These are phyloP conservation scores for Lipomyces anomalus DNA, from an alignment of 805 yeast genomes.

Conservation along the genomic window DNA sequence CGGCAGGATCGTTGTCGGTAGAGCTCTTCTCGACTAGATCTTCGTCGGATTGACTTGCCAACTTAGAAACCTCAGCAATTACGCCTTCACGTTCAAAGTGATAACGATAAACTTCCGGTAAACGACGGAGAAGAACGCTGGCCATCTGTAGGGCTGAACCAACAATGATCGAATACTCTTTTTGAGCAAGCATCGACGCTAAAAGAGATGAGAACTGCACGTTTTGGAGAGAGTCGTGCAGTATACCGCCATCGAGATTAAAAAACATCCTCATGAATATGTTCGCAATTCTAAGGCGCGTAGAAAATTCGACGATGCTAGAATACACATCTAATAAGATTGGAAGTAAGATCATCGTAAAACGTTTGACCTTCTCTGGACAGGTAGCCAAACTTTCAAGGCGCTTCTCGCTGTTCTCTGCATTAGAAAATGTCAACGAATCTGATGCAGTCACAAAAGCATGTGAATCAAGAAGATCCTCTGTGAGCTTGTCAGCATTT, in stretches of 20 bases:
- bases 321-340: conserved; percentile 59
- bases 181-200: conserved; percentile 31
- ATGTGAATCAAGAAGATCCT: conserved; percentile 25
- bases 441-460: neutral
- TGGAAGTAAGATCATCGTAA: conserved; percentile 46
- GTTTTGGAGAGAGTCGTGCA: conserved; percentile 23
- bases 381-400: conserved; percentile 19
- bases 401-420: conserved; percentile 26
- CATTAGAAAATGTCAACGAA: neutral
- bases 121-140: conserved; percentile 40
- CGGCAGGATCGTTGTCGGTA: conserved; percentile 18
- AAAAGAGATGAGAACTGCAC: conserved; percentile 30
- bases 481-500: no score
- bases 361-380: conserved; percentile 28
- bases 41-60: conserved; percentile 17
- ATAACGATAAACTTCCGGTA: conserved; percentile 41
- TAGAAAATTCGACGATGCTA: conserved; percentile 62
- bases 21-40: no score
- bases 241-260: conserved; percentile 32
- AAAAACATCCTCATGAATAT: conserved; percentile 49
- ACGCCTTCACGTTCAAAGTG: conserved; percentile 69
- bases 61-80: conserved; percentile 44
- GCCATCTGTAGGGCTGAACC: conserved; percentile 50
- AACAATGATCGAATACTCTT: conserved; percentile 36
- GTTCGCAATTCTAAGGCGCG: conserved; percentile 53